These are phyloP conservation scores for Pezicula radicicola DNA, from an alignment of 2,329 filamentous ascomycete genomes.

Conservation along the genomic window DNA sequence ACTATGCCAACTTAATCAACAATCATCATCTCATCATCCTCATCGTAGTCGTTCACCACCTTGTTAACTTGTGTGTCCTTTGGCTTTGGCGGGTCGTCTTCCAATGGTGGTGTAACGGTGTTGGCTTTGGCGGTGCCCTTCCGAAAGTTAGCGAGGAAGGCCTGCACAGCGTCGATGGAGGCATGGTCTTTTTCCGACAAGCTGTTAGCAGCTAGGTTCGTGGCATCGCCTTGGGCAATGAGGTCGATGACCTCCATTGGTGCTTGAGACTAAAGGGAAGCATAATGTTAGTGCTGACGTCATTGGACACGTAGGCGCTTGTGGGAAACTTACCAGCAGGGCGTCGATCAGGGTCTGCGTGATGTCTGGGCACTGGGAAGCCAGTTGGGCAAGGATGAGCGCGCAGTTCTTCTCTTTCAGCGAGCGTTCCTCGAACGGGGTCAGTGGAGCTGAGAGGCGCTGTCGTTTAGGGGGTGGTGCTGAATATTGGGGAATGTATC, in stretches of 20 bases:
- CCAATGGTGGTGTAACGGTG: conserved; percentile 1
- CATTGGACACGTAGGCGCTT: conserved; percentile 16
- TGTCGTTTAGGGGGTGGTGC: conserved; percentile 3
- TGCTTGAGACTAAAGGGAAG: conserved; percentile 33
- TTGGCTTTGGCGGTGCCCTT: background rate
- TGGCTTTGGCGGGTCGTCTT: background rate
- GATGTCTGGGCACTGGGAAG: conserved; percentile 45
- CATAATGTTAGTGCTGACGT: conserved; percentile 19
- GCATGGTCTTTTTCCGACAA: conserved; percentile 3
- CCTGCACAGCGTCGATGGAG: conserved; percentile 8
- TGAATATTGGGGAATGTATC: conserved; percentile 9
- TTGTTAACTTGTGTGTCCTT: background rate
- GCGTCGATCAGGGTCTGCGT: conserved; percentile 51
- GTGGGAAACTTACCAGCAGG: conserved; percentile 54
- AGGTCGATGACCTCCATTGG: conserved; percentile 35
- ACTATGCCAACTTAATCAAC: too few relatives aligned
- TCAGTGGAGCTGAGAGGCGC: conserved; percentile 10
- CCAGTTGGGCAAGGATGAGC: conserved; percentile 58
- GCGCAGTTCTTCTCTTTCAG: conserved; percentile 64
- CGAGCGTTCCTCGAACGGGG: conserved; percentile 12
- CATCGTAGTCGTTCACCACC: background rate
- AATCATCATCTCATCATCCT: background rate
- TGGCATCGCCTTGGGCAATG: conserved; percentile 27
- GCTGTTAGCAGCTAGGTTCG: conserved; percentile 5
- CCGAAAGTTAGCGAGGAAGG: conserved; percentile 3